These are phyloP conservation scores for Aspergillus ellipticus DNA, from an alignment of 495 filamentous ascomycete genomes.

Conservation along the genomic window DNA sequence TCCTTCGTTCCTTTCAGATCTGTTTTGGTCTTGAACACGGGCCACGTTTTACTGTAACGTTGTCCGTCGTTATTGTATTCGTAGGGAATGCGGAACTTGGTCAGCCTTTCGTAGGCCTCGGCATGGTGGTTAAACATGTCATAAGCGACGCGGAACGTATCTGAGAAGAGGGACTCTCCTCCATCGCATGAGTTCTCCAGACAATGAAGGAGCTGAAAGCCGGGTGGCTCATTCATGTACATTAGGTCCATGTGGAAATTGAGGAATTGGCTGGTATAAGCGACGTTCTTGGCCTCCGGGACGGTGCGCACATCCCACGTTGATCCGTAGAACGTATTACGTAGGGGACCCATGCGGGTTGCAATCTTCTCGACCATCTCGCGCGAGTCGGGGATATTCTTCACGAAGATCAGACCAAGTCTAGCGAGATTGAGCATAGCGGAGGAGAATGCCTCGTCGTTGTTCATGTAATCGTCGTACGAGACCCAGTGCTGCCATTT, in stretches of 20 bases:
- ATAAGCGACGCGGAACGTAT: conserved; percentile 60
- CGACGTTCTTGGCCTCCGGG: conserved; percentile 79
- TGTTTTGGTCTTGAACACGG: conserved; percentile 49
- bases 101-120: conserved; percentile 36
- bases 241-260: conserved; percentile 91
- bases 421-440: conserved; percentile 52
- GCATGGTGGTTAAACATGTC: conserved; percentile 30
- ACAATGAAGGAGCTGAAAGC: conserved; percentile 83
- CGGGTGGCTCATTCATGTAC: conserved; percentile 77
- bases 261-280: conserved; percentile 76
- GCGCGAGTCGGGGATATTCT: conserved; percentile 61
- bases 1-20: background rate
- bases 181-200: conserved; percentile 69
- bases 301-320: conserved; percentile 86
- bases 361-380: conserved; percentile 63
- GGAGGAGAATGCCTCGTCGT: conserved; percentile 46
- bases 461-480: conserved; percentile 67
- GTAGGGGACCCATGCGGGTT: conserved; percentile 65
- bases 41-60: conserved; percentile 52
- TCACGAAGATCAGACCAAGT: conserved; percentile 71
- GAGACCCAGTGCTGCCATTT: conserved; percentile 45
- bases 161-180: conserved; percentile 78
- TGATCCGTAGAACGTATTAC: conserved; percentile 80
- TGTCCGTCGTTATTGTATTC: conserved; percentile 66
- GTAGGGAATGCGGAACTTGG: conserved; percentile 48